Percentiles rank a stretch among this genome's conserved stretches.
These are phyloP conservation scores for Kluyveromyces sp. DNA, from an alignment of 1,139 yeast genomes.

Conservation along the genomic window DNA sequence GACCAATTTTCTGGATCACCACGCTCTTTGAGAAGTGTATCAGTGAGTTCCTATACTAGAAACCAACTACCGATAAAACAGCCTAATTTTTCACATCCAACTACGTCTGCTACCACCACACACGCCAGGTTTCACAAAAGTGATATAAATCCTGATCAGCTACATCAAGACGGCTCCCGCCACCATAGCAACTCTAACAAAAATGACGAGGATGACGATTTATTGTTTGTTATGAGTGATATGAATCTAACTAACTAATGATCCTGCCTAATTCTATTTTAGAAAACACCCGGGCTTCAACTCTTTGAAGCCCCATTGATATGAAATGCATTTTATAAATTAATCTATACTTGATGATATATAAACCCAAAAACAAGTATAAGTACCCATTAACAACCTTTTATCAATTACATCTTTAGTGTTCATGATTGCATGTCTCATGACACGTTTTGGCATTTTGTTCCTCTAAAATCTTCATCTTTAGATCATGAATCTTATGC, in stretches of 20 bases:
- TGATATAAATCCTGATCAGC: slow-evolving; percentile 15
- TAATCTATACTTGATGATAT: slow-evolving; percentile 3
- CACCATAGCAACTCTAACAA: slow-evolving; percentile 9
- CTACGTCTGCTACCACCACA: slow-evolving; percentile 34
- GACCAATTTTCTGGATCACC: slow-evolving; percentile 22
- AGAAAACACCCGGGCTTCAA: no score
- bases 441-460: slow-evolving; percentile 5
- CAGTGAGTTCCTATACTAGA: slow-evolving; percentile 21
- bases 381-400: no score
- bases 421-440: no score
- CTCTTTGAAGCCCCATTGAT: no score
- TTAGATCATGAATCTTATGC: slow-evolving; percentile 30
- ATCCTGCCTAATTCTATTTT: not conserved
- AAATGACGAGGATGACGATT: slow-evolving; percentile 70
- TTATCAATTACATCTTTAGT: no score
- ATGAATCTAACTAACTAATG: slow-evolving; percentile 43
- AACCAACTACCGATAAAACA: slow-evolving; percentile 25
- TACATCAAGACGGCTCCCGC: slow-evolving; percentile 22
- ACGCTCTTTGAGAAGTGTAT: slow-evolving; percentile 25
- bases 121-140: slow-evolving; percentile 34
- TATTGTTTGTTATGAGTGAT: slow-evolving; percentile 85
- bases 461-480: slow-evolving; percentile 24
- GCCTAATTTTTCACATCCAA: slow-evolving; percentile 33
- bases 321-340: slow-evolving; percentile 2
- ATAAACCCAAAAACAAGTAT: not conserved